Percentiles rank a stretch among this genome's conserved stretches.
These are phyloP conservation scores for Phyllosticta paracitricarpa DNA, from an alignment of 2,329 filamentous ascomycete species.

Conservation along the genomic window DNA sequence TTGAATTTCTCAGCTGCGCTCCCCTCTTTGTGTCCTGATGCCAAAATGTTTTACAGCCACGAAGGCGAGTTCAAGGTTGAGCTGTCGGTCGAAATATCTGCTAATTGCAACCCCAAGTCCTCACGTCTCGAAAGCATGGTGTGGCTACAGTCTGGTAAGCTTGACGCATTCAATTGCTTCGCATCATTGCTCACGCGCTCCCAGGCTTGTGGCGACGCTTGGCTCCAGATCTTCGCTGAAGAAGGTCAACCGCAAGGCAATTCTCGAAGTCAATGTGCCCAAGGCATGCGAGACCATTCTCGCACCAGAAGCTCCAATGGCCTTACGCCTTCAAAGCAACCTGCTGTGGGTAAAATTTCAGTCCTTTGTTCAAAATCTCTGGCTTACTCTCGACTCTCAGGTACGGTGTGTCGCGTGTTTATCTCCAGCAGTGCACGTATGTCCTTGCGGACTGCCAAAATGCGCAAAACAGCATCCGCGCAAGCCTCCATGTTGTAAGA, in stretches of 20 bases:
- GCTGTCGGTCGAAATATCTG: neutral
- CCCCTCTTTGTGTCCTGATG: neutral
- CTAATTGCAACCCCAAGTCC: constrained; percentile 42
- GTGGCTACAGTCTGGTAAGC: constrained; percentile 87
- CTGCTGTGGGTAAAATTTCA: constrained; percentile 50
- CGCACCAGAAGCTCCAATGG: constrained; percentile 75
- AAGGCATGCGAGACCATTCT: constrained; percentile 86
- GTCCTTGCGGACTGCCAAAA: constrained; percentile 71
- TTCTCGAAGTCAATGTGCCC: constrained; percentile 75
- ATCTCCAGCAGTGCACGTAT: constrained; percentile 77
- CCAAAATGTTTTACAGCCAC: constrained; percentile 85
- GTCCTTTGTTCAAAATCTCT: neutral
- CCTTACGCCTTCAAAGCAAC: constrained; percentile 79
- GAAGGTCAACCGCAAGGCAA: constrained; percentile 73
- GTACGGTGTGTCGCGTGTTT: constrained; percentile 70
- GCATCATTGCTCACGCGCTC: constrained; percentile 16
- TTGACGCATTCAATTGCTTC: neutral
- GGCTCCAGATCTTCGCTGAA: constrained; percentile 61
- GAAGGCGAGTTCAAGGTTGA: constrained; percentile 54
- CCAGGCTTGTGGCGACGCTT: constrained; percentile 83
- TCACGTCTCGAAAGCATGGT: constrained; percentile 79
- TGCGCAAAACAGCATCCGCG: constrained; percentile 62
- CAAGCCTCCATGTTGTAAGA: constrained; percentile 50
- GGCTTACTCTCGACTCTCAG: constrained; percentile 12
- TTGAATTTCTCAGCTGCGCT: neutral